Base-by-base conservation (phyloP, 768 basidiomycete species). In the Xerocomellus intermedius region DNA sequence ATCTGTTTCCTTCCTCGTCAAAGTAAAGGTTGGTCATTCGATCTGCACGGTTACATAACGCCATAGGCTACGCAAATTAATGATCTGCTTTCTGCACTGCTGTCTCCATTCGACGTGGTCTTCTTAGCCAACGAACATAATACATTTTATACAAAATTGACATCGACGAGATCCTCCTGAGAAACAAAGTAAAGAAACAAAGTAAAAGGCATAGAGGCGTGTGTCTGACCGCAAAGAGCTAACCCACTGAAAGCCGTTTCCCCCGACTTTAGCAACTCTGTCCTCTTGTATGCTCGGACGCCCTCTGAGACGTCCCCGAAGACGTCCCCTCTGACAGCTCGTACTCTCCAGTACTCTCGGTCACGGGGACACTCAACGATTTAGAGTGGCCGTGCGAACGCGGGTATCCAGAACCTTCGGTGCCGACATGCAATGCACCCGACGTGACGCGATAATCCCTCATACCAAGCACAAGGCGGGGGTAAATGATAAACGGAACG, bases 401-500 rank as follows among this genome's bases (percentile, higher is more conserved):
- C 4, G 38, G 30, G 7, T n/a, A 10, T 16, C 36, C 36, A 39
- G 46, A 48, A 32, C 36, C 10, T 19, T 48, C 9, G 12, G n/a
- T 55, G 2, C 21, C 32, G 2, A 55, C 4, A n/a, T 41, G 7
- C 21, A 57, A 22, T 10, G 26, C 48, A 17, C 16, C 33, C 4
- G 53, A 57, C 6, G 8, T 2, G 4, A 28, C 47, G 8, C 33
- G 41, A 30, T 51, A 14, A 3, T 24, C 39, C 37, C 2, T 58
- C n/a, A 58, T 37, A 32, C 33, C 21, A 36, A 60, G 33, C n/a
- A 52, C 53, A 8, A 60, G 28, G 26, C 53, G 57, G 2, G 42
- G 37, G 44, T 48, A 59, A 16, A 59, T 54, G 32, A 60, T 19
- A 22, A 30, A 59, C 2, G 57, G 59, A 4, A 59, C 10, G n/a